phyloP scores from a whole-genome alignment of 257 asterid genomes.

The Haberlea rhodopensis region DNA sequence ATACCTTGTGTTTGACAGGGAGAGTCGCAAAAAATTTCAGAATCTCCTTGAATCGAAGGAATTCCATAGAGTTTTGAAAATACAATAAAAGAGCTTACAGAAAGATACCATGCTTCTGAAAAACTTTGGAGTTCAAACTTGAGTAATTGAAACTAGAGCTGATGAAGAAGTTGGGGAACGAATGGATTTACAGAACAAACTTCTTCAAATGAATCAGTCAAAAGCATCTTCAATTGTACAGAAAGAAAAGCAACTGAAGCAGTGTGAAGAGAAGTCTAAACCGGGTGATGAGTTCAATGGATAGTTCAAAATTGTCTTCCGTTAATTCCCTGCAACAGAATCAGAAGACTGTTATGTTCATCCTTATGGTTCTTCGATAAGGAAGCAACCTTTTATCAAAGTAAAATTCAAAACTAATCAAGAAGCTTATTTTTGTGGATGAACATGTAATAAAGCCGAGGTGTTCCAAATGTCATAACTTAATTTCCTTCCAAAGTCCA shows the following conservation, averaged over 20 bases:
- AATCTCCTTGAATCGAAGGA: conserved; percentile 37
- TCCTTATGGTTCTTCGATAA: no score
- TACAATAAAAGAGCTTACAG: conserved; percentile 43
- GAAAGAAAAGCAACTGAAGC: conserved; percentile 55
- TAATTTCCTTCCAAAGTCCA: no score
- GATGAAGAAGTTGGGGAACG: conserved; percentile 55
- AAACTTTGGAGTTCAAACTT: conserved; percentile 46
- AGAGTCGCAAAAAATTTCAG: conserved; percentile 34
- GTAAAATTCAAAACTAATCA: no score
- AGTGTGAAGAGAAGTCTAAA: conserved; percentile 24
- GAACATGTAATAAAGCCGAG: no score
- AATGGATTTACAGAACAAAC: conserved; percentile 52
- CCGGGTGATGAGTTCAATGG: no score
- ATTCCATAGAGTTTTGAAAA: conserved; percentile 34
- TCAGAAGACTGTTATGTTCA: no score
- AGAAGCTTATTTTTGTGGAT: no score
- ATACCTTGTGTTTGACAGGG: no score
- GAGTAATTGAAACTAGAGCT: conserved; percentile 47
- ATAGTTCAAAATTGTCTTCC: no score
- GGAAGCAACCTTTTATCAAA: no score
- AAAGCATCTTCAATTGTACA: conserved; percentile 41
- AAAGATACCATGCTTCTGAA: conserved; percentile 38
- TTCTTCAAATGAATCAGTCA: conserved; percentile 49
- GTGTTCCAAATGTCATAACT: no score
- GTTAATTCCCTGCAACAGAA: no score